Conservation (phyloP, 2,329 filamentous ascomycete genomes). For the Madurella fahalii region DNA sequence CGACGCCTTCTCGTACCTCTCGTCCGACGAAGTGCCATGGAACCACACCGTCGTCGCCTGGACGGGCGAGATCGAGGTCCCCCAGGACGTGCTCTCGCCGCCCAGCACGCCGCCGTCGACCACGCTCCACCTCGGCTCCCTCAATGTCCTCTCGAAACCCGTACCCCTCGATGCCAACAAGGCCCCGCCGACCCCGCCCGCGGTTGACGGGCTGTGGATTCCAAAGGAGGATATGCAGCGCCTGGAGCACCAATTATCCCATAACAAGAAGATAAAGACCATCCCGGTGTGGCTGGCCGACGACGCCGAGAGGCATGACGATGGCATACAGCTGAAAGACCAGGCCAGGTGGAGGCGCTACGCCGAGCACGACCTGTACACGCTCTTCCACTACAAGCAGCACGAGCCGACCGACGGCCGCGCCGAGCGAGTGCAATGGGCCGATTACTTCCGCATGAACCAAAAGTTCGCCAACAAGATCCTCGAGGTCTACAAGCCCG, state of each 20-base stretch:
- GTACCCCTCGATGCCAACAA: conserved; percentile 65
- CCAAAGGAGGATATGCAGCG: conserved; percentile 64
- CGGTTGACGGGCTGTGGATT: conserved; percentile 66
- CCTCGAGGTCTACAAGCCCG: conserved; percentile 82
- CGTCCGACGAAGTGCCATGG: conserved; percentile 80
- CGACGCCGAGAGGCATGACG: conserved; percentile 60
- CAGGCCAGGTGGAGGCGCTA: conserved; percentile 85
- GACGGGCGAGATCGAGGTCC: conserved; percentile 78
- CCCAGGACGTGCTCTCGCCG: conserved; percentile 42
- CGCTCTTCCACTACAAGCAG: conserved; percentile 93
- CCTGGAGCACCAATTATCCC: conserved; percentile 69
- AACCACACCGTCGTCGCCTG: conserved; percentile 90
- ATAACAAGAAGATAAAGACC: conserved; percentile 71
- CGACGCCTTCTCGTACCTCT: conserved; percentile 83
- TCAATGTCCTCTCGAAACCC: conserved; percentile 75
- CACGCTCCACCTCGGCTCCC: conserved; percentile 48
- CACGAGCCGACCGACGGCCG: conserved; percentile 84
- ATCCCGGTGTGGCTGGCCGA: conserved; percentile 88
- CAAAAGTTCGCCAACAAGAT: conserved; percentile 88
- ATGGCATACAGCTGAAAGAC: conserved; percentile 72
- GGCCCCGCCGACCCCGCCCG: conserved; percentile 53
- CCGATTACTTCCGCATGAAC: conserved; percentile 91
- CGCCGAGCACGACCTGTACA: conserved; percentile 87
- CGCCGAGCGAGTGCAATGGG: conserved; percentile 78
- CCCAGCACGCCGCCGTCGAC: conserved; percentile 47